phyloP scores from a whole-genome alignment of 2,329 filamentous ascomycete genomes.

The Arthrobotrys sphaeroides region DNA sequence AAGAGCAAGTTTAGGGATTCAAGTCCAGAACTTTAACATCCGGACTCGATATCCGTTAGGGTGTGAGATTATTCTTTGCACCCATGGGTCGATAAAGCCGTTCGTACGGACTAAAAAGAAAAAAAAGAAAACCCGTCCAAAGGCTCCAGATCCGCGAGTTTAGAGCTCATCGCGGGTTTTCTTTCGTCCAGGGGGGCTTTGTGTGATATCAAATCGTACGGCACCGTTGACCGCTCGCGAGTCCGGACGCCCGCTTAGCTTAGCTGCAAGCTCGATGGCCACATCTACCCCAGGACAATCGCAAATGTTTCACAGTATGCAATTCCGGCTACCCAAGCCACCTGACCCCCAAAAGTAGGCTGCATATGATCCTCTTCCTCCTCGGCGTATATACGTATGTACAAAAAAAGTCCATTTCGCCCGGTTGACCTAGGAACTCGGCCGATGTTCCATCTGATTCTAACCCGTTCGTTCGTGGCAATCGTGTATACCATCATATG shows the following conservation, averaged over 20 bases:
- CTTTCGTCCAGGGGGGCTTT: not conserved
- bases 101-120: no score
- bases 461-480: not conserved
- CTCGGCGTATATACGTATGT: no score
- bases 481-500: not conserved
- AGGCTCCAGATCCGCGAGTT: not conserved
- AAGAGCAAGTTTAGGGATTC: not conserved
- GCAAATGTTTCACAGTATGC: not conserved
- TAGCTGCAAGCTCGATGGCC: no score
- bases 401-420: not conserved
- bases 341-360: not conserved
- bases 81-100: no score
- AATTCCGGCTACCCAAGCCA: not conserved
- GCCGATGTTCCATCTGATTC: not conserved
- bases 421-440: not conserved
- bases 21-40: no score
- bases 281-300: not conserved
- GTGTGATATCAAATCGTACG: not conserved
- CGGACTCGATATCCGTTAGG: no score
- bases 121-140: no score
- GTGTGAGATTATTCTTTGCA: no score
- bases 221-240: no score
- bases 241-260: no score
- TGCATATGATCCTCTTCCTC: conserved; percentile 4
- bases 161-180: not conserved